Percentiles rank a stretch among this genome's conserved stretches.
These are phyloP conservation scores for Ceraceosorus guamensis DNA, from an alignment of 1,284 basidiomycete species.

Conservation along the genomic window DNA sequence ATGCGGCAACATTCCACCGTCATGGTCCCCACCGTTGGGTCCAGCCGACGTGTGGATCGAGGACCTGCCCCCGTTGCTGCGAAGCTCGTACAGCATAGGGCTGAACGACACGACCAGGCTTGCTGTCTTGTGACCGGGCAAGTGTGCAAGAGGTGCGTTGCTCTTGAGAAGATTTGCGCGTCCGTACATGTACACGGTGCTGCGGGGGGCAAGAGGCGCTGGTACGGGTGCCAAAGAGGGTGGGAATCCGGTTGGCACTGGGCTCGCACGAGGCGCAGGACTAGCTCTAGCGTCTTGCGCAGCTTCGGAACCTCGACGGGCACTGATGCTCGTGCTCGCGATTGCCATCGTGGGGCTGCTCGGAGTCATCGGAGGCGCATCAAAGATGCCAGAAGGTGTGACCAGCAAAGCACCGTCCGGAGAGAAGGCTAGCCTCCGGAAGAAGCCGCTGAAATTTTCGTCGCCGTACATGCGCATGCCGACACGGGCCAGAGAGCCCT, in stretches of 20 bases:
- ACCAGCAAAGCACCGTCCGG: conserved; percentile 87
- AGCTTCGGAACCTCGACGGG: background rate
- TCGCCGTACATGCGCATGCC: conserved; percentile 70
- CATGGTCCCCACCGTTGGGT: conserved; percentile 1
- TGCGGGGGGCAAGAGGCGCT: conserved; percentile 19
- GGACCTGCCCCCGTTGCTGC: conserved; percentile 48
- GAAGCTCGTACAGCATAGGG: conserved; percentile 81
- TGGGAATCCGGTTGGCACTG: background rate
- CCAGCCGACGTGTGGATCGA: too few species aligned
- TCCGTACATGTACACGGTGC: conserved; percentile 87
- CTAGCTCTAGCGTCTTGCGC: background rate
- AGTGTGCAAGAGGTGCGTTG: conserved; percentile 79
- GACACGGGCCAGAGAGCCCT: conserved; percentile 17
- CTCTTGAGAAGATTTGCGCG: conserved; percentile 67
- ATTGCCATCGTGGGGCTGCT: conserved; percentile 1
- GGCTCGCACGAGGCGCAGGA: conserved; percentile 41
- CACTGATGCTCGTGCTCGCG: background rate
- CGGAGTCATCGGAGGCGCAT: conserved; percentile 37
- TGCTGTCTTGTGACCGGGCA: conserved; percentile 92
- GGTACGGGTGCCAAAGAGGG: background rate
- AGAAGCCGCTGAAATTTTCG: conserved; percentile 91
- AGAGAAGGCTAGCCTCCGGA: conserved; percentile 84
- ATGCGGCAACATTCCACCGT: conserved; percentile 25
- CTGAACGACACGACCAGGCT: conserved; percentile 90
- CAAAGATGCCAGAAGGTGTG: conserved; percentile 88